These are phyloP conservation scores for Aureobasidium sp. DNA, from an alignment of 2,329 filamentous ascomycete genomes.

Conservation along the genomic window DNA sequence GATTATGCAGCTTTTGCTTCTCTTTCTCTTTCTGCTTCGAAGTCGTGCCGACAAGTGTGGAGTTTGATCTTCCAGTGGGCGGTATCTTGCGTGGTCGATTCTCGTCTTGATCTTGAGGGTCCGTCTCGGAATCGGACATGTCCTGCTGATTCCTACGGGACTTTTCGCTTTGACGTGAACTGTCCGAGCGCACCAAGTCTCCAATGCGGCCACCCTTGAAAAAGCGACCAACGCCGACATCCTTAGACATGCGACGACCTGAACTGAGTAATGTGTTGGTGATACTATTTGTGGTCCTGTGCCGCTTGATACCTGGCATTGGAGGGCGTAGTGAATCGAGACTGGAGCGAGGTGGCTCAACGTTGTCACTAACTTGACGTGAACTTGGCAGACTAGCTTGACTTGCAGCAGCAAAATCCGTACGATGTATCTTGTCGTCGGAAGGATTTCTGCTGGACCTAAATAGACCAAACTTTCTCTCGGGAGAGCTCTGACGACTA, in stretches of 20 bases:
- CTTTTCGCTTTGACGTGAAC: conserved; percentile 54
- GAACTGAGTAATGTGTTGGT: conserved; percentile 23
- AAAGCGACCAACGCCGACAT: conserved; percentile 56
- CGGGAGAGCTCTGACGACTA: conserved; percentile 30
- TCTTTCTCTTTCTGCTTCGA: conserved; percentile 27
- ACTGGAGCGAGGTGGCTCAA: conserved; percentile 28
- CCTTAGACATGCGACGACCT: conserved; percentile 28
- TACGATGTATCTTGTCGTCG: conserved; percentile 25
- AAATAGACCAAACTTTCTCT: conserved; percentile 36
- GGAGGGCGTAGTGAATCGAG: conserved; percentile 33
- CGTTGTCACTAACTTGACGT: conserved; percentile 28
- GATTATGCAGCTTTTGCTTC: conserved; percentile 37
- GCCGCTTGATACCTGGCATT: conserved; percentile 21
- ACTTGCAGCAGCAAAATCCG: conserved; percentile 25
- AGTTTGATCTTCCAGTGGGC: conserved; percentile 26
- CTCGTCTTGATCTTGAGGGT: conserved; percentile 42
- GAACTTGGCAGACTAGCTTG: conserved; percentile 19
- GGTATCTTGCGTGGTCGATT: conserved; percentile 18
- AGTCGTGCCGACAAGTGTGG: background rate
- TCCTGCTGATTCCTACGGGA: conserved; percentile 49
- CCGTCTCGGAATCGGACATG: conserved; percentile 31
- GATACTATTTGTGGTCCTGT: conserved; percentile 43
- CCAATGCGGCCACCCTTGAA: conserved; percentile 73
- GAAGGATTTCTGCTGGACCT: conserved; percentile 31
- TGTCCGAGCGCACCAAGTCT: conserved; percentile 60